Base-by-base conservation (phyloP, 768 basidiomycete genomes). In the Russula abietina region DNA sequence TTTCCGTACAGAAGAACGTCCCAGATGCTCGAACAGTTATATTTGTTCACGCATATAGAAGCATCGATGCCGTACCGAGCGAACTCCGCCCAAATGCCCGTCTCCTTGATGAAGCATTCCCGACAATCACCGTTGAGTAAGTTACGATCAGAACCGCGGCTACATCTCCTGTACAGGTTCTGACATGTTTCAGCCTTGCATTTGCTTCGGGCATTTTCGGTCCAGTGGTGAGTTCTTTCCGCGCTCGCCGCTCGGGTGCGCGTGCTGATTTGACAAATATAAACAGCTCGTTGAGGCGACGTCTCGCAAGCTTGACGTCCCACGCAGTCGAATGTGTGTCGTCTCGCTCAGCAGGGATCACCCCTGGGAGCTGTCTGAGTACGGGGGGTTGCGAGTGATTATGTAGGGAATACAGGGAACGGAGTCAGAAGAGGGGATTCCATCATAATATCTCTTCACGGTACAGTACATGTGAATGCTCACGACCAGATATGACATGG, bases 81-180 rank as follows among this genome's bases (percentile, higher is more conserved):
- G 67, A 68, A 46, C 65, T 68, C 11, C 65, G 62, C 33, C 67
- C 67, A 8, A 66, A 68, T n/a, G 61, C 67, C 12, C 61, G 61
- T n/a, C 55, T 68, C 14, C 65, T 68, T 16, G 67, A 68, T 26
- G 61, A 66, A 45, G 65, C 67, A 11, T 68, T 68, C 54, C 67
- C 67, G 16, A 68, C 60, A 5, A 66, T 68, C 39, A 66, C 67
- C 14, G 57, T 68, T 16, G 67, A 66, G 67, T 67, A 4, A 24
- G 64, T 46, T 22, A 16, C 24, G n/a, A 26, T 26, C 30, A 14
- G 41, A 7, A 10, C 19, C 17, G 6, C 46, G 3, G 2, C 4
- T 10, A 1, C 12, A 11, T 26, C 7, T 32, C 22, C 48, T 57
- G 30, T 26, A 19, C 32, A 11, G 26, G 4, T 53, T n/a, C 52